A percentile compares a stretch with the other conserved stretches of the same genome.
Evolutionary conservation across 1,139 yeast species (phyloP).

Genomic region (Pichiaceae sp.): DNA sequence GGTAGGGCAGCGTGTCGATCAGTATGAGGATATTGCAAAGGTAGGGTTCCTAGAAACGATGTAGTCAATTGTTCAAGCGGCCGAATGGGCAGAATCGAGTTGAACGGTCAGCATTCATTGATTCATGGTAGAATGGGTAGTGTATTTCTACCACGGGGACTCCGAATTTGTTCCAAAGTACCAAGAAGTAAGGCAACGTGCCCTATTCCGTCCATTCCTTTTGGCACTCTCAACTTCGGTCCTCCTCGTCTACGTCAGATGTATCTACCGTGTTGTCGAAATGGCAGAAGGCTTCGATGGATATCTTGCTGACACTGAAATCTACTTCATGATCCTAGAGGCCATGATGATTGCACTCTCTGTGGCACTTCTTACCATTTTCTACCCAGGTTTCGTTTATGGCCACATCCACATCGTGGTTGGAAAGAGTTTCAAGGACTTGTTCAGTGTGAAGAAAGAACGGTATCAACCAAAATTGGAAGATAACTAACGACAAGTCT

Average conservation of each 20-base stretch:
- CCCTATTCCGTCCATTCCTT: slow-evolving; percentile 40
- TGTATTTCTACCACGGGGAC: too few relatives aligned
- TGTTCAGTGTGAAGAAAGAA: slow-evolving; percentile 2
- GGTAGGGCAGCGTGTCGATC: too few relatives aligned
- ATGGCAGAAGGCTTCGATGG: slow-evolving; percentile 75
- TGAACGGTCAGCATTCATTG: too few relatives aligned
- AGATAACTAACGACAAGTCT: too few relatives aligned
- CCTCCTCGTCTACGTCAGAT: slow-evolving; percentile 57
- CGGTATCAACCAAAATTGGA: neutral
- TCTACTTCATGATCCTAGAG: slow-evolving; percentile 68
- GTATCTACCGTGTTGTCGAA: slow-evolving; percentile 76
- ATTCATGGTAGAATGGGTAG: too few relatives aligned
- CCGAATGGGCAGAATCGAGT: too few relatives aligned
- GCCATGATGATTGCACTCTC: slow-evolving; percentile 58
- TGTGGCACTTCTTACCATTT: slow-evolving; percentile 36
- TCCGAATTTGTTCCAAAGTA: slow-evolving; percentile 31
- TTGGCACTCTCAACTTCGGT: slow-evolving; percentile 45
- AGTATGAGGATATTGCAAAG: too few relatives aligned
- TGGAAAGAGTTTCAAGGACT: slow-evolving; percentile 12
- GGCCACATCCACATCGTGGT: slow-evolving; percentile 28
- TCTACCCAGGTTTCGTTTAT: slow-evolving; percentile 58
- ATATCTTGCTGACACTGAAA: slow-evolving; percentile 59
- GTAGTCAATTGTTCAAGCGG: too few relatives aligned
- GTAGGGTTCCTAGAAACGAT: too few relatives aligned
- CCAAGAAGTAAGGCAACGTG: slow-evolving; percentile 31